Base-by-base conservation (phyloP, 306 rosid species). In the Citrullus colocynthis region DNA sequence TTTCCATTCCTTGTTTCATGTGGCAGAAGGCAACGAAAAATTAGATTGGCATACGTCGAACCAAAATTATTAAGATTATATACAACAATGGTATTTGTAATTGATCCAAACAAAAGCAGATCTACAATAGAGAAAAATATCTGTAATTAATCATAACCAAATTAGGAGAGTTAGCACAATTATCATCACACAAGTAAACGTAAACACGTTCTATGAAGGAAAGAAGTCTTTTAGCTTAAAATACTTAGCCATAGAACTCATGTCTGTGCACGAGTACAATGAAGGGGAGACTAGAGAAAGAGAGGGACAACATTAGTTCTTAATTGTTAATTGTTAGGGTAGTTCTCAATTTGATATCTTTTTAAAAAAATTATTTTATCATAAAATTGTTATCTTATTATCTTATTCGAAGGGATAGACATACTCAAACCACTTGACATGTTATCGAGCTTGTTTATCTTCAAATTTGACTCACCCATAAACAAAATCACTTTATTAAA, bases 1-100 rank as follows among this genome's bases (percentile, higher is more conserved):
- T 77, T 91, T 89, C 99, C 97, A 92, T 79, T 87, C 96, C 99
- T 95, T 61, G 65, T 21, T 78, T 32, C 49, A 6, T 15, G 61
- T 15, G 42, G 63, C 17, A 51, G 13, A 44, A 28, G 8, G 20
- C 15, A 80, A 75, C 12, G 70, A 63, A 30, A 55, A 79, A 24
- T 44, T 20, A 48, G 14, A 51, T 63, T 34, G 36, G n/a, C 4
- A 0, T 12, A 5, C 6, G 9, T 41, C 5, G 18, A 67, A 67
- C 55, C 18, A 42, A 18, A 5, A 42, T 4, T 17, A 9, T 18
- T 56, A 9, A 10, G 37, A 9, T 17, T 75, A 16, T 70, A 67
- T 14, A 65, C 28, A 24, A 24, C 28, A 24, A 24, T 24, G 28
- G 28, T 24, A 24, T 24, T 24, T 24, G 28, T 24, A 24, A 24